Evolutionary conservation across 75 land plant genomes (phyloP).

Genomic region (Selaginella tamariscina): DNA sequence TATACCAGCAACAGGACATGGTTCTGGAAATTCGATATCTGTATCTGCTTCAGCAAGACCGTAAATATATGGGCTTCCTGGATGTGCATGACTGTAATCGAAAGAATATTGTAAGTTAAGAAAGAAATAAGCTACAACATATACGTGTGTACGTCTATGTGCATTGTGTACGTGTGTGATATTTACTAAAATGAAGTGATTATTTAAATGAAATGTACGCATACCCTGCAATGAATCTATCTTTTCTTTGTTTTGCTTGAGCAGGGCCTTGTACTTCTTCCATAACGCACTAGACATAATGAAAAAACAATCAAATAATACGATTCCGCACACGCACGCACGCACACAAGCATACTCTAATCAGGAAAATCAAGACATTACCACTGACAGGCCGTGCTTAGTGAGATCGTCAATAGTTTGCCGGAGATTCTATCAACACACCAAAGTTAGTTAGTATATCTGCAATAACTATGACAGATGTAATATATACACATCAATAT

Average conservation of each 20-base stretch:
- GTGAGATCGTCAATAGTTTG: constrained; percentile 88
- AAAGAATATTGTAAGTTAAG: background rate
- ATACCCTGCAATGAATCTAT: constrained; percentile 78
- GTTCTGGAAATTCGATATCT: constrained; percentile 91
- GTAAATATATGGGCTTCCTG: constrained; percentile 91
- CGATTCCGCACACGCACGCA: too few relatives aligned
- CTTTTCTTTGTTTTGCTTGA: constrained; percentile 62
- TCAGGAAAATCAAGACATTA: constrained; percentile 20
- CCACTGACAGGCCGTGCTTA: constrained; percentile 67
- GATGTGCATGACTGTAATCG: constrained; percentile 85
- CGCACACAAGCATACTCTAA: background rate
- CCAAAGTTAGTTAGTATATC: constrained; percentile 16
- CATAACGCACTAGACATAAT: constrained; percentile 71
- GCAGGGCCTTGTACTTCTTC: constrained; percentile 83
- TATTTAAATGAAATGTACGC: background rate
- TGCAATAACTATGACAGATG: too few relatives aligned
- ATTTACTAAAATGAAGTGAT: too few relatives aligned
- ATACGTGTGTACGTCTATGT: background rate
- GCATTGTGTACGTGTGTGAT: too few relatives aligned
- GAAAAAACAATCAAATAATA: constrained; percentile 3
- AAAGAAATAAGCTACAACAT: background rate
- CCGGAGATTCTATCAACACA: constrained; percentile 58
- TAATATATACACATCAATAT: too few relatives aligned
- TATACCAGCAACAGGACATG: constrained; percentile 89
- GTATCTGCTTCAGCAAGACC: constrained; percentile 76